Evolutionary conservation across 1,139 yeast genomes (phyloP), one percentile per base, ranked within the genome.

Genomic region (Candida sojae): DNA sequence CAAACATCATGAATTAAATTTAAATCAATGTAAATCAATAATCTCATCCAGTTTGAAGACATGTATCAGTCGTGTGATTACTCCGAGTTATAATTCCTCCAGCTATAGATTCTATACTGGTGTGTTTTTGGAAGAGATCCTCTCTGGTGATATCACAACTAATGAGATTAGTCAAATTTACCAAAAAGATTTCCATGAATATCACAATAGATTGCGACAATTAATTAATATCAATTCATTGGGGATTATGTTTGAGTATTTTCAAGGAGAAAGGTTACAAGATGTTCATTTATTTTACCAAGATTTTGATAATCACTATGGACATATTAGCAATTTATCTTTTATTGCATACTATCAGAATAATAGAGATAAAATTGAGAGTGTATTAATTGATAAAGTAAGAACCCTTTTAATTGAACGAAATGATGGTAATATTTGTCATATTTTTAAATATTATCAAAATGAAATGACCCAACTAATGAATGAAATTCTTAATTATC

Each of bases 381-480:
- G 21, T 3, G 13, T 52, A n/a, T 39, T 52, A 17, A 44, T 39
- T 29, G 46, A 44, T 2, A 50, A 50, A 40, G 37, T 49, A 4
- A 17, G 43, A n/a, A 6, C 30, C 4, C 30, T 47, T 31, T 29
- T 47, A 28, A n/a, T 12, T 7, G 25, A 42, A 9, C 13, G 13
- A 3, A 21, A 37, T 42, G 35, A 13, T 13, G 11, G 34, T 39
- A 40, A 46, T 17, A 23, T 53, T 6, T 26, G 47, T 21, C 50
- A 57, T 9, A 53, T 54, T 35, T 62, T 62, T 42, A 48, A 46
- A 30, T 44, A 47, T 36, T 49, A 43, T 39, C 44, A 46, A 23
- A 28, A 46, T 4, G 52, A 51, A 9, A 42, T 54, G 11, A 47
- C 46, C 6, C 17, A 43, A 9, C 23, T 56, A 36, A 40, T 54